A percentile compares a stretch with the other conserved stretches of the same genome.
phyloP scores from a whole-genome alignment of 176 grass and related monocot species.

The Triticum turgidum region DNA sequence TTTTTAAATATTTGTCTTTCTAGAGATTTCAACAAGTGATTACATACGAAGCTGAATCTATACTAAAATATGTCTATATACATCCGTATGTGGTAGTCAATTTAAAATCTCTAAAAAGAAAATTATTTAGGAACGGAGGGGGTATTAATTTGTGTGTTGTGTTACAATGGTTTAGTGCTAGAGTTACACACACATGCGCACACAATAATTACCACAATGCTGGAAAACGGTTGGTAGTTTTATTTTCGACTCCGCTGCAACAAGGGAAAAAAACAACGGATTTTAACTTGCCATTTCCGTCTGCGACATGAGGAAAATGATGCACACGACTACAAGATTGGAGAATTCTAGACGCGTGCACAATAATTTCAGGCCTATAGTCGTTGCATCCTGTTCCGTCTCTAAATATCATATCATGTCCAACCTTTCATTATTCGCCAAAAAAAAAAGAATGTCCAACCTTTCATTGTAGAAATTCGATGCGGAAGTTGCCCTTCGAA shows the following conservation, averaged over 20 bases:
- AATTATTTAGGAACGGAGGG: too few relatives aligned
- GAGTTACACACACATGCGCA: too few relatives aligned
- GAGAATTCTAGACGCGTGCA: constrained; percentile 6
- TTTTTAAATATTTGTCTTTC: too few relatives aligned
- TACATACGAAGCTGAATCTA: too few relatives aligned
- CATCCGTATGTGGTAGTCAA: too few relatives aligned
- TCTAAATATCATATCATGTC: neutral
- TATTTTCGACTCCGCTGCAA: neutral
- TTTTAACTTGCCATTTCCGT: neutral
- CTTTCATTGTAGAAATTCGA: constrained; percentile 7
- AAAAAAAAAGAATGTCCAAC: neutral
- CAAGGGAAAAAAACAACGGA: neutral
- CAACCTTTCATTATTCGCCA: neutral
- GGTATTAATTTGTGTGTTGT: too few relatives aligned
- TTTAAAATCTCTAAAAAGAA: too few relatives aligned
- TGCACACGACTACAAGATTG: neutral
- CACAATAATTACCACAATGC: too few relatives aligned
- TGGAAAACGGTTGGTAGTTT: too few relatives aligned
- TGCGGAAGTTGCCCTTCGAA: neutral
- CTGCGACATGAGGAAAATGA: neutral
- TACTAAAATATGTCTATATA: too few relatives aligned
- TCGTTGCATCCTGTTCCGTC: constrained; percentile 36
- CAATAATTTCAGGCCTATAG: neutral
- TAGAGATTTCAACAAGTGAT: too few relatives aligned
- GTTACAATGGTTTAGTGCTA: too few relatives aligned